These are phyloP conservation scores for Magnaporthiopsis rhizophila DNA, from an alignment of 2,329 filamentous ascomycete species.

Conservation along the genomic window DNA sequence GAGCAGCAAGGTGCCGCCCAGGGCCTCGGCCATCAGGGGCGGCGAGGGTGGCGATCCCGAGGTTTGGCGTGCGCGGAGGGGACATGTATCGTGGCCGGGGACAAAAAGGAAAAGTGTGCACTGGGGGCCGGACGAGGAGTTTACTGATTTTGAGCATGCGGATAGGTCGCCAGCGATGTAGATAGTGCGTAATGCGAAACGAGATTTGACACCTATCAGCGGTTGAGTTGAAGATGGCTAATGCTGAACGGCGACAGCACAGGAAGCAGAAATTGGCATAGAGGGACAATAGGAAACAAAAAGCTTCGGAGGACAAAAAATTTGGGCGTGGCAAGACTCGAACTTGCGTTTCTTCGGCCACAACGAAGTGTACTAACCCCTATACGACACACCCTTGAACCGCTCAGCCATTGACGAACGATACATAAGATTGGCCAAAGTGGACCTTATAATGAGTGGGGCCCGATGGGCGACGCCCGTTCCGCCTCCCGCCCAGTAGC, in stretches of 20 bases:
- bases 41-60: neutral
- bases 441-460: too few relatives aligned
- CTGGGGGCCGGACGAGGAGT: slow-evolving; percentile 1
- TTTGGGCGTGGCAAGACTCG: slow-evolving; percentile 9
- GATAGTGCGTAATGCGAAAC: neutral
- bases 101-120: slow-evolving; percentile 3
- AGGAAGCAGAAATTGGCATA: neutral
- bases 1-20: slow-evolving; percentile 8
- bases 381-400: slow-evolving; percentile 9
- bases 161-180: neutral
- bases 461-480: too few relatives aligned
- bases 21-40: slow-evolving; percentile 10
- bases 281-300: neutral
- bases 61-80: neutral
- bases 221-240: neutral
- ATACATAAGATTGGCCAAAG: too few relatives aligned
- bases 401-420: slow-evolving; percentile 1
- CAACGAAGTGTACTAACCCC: slow-evolving; percentile 9
- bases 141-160: neutral
- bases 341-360: slow-evolving; percentile 9
- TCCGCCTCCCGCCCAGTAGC: too few relatives aligned
- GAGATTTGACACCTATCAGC: neutral
- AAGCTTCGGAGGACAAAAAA: slow-evolving; percentile 1
- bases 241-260: neutral
- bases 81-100: neutral